A percentile compares a stretch with the other conserved stretches of the same genome.
Conservation (phyloP, 345 rosid genomes). For the Citrus medica region DNA sequence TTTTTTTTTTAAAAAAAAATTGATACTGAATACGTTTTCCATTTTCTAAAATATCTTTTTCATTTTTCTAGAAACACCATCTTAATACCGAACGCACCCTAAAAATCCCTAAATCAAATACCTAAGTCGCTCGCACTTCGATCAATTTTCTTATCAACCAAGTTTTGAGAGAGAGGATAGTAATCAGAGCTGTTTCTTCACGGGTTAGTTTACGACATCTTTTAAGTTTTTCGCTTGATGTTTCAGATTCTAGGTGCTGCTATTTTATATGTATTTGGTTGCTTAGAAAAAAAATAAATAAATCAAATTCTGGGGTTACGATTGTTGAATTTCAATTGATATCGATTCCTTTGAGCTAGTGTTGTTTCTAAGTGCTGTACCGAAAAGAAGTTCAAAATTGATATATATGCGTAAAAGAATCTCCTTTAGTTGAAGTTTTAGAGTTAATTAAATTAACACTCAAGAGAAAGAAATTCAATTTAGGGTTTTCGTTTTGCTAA, state of each 20-base stretch:
- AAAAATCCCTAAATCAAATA: neutral
- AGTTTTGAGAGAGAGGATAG: neutral
- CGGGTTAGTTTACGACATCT: neutral
- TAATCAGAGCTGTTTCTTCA: neutral
- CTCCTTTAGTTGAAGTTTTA: neutral
- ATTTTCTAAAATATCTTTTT: too few species aligned
- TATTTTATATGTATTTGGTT: neutral
- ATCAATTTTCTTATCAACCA: neutral
- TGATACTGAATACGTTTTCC: too few species aligned
- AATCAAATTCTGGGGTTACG: neutral
- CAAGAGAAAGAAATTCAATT: neutral
- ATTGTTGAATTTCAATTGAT: neutral
- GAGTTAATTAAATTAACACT: neutral
- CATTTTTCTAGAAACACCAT: too few species aligned
- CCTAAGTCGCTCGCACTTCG: neutral
- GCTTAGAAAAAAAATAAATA: neutral
- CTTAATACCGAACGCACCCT: too few species aligned
- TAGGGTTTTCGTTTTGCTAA: neutral
- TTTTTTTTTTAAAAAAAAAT: too few species aligned
- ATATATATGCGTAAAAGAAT: neutral
- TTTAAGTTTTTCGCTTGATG: neutral
- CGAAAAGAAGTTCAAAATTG: too few species aligned
- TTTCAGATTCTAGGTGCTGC: neutral
- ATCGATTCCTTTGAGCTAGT: neutral
- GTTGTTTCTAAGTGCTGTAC: neutral